Conservation (phyloP, 2,329 filamentous ascomycete species). For the Westerdykella aurantiaca region DNA sequence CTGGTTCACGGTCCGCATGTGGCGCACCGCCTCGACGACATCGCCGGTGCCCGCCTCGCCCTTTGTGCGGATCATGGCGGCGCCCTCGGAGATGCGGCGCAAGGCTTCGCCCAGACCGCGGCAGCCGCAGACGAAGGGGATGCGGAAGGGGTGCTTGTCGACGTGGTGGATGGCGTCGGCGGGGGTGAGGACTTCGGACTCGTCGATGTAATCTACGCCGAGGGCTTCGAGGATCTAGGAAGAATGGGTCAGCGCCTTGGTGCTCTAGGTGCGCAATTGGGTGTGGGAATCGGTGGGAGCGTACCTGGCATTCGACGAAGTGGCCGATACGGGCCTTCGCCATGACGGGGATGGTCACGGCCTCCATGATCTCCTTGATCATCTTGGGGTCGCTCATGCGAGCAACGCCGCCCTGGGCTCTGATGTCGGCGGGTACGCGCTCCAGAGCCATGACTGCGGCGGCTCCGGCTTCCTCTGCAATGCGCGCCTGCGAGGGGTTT, state of each 20-base stretch:
- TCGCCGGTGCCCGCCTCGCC: conserved; percentile 96
- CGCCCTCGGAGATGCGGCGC: conserved; percentile 83
- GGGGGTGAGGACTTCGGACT: conserved; percentile 94
- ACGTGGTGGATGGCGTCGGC: conserved; percentile 90
- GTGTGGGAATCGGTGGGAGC: conserved; percentile 4
- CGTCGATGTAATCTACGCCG: conserved; percentile 96
- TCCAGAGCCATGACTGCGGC: conserved; percentile 98
- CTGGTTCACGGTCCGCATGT: conserved; percentile 84
- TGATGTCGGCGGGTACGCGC: conserved; percentile 94
- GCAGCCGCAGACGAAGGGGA: conserved; percentile 95
- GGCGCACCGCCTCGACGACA: conserved; percentile 90
- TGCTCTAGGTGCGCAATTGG: not conserved
- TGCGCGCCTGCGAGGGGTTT: conserved; percentile 56
- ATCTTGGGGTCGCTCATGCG: conserved; percentile 94
- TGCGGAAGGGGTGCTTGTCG: conserved; percentile 74
- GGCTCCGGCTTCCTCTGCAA: conserved; percentile 94
- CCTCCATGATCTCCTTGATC: conserved; percentile 91
- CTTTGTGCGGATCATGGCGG: conserved; percentile 98
- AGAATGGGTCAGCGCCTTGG: not conserved
- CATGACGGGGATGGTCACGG: conserved; percentile 98
- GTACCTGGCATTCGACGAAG: conserved; percentile 87
- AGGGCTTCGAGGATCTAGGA: conserved; percentile 82
- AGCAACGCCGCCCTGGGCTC: conserved; percentile 83
- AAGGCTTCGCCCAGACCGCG: conserved; percentile 90
- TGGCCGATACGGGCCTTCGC: conserved; percentile 97